Percentiles rank a stretch among this genome's conserved stretches.
Conservation (phyloP, 257 asterid genomes). For the Capsicum pubescens region DNA sequence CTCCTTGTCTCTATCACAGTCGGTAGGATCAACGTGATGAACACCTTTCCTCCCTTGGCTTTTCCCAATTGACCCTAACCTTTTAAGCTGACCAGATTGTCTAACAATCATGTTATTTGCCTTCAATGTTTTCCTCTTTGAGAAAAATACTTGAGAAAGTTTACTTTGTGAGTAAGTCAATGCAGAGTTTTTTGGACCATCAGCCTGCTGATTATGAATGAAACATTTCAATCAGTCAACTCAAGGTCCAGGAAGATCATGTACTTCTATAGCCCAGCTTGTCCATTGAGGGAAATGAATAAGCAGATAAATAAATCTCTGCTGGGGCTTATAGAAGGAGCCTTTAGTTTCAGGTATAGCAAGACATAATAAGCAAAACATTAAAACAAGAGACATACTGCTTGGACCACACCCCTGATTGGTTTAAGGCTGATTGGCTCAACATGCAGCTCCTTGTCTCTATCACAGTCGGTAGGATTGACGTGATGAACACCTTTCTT, state of each 20-base stretch:
- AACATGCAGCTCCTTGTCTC: neutral
- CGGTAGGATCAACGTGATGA: neutral
- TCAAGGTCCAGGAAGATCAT: neutral
- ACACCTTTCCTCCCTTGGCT: neutral
- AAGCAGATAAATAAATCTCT: neutral
- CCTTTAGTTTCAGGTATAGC: neutral
- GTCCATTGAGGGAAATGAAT: neutral
- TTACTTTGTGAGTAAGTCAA: neutral
- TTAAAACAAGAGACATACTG: neutral
- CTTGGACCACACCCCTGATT: neutral
- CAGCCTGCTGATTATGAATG: neutral
- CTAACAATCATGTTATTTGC: neutral
- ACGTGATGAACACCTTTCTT: neutral
- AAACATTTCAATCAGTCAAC: conserved; percentile 9
- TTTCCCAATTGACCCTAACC: neutral
- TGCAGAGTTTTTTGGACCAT: neutral
- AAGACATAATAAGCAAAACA: neutral
- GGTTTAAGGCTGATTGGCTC: neutral
- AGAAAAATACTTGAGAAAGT: neutral
- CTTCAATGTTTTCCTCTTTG: neutral
- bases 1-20: neutral
- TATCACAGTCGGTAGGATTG: neutral
- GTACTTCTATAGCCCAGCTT: neutral
- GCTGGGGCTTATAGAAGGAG: neutral
- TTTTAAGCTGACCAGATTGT: neutral